These are phyloP conservation scores for Mycosphaerelloides madeirae DNA, from an alignment of 2,329 filamentous ascomycete genomes.

Conservation along the genomic window DNA sequence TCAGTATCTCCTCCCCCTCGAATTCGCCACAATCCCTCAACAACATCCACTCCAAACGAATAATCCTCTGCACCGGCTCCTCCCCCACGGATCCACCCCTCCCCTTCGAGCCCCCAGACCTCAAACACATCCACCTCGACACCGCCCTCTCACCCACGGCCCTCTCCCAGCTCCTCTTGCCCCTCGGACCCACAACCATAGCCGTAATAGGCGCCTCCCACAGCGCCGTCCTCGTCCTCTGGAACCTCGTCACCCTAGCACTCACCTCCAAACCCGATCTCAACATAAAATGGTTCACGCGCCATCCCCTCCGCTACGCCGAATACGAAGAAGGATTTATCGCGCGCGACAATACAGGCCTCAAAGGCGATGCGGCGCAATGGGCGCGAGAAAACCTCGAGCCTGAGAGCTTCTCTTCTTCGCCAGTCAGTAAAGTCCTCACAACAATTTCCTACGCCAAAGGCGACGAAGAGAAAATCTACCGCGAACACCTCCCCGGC, in stretches of 20 bases:
- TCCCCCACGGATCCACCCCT: constrained; percentile 44
- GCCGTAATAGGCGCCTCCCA: constrained; percentile 60
- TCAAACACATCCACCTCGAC: constrained; percentile 51
- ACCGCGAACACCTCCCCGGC: constrained; percentile 43
- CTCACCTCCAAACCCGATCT: constrained; percentile 49
- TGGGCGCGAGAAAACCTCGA: constrained; percentile 59
- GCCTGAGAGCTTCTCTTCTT: constrained; percentile 42
- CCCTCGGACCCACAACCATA: constrained; percentile 41
- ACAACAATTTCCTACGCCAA: constrained; percentile 40
- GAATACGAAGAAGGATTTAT: constrained; percentile 61
- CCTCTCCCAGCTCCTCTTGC: constrained; percentile 41
- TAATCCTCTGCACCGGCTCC: constrained; percentile 58
- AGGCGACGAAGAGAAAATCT: constrained; percentile 46
- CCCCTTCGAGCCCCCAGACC: constrained; percentile 37
- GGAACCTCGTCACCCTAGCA: constrained; percentile 55
- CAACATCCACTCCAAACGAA: constrained; percentile 34
- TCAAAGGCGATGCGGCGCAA: constrained; percentile 57
- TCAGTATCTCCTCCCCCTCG: constrained; percentile 31
- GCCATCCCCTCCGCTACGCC: constrained; percentile 58
- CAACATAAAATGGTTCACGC: constrained; percentile 57
- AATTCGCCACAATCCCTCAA: constrained; percentile 25
- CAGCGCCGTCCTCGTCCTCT: constrained; percentile 58
- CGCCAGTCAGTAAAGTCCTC: constrained; percentile 43
- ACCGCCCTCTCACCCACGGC: constrained; percentile 51
- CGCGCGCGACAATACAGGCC: constrained; percentile 59